Evolutionary conservation across 352 stramenopile species (phyloP).

Genomic region (Globisporangium splendens): DNA sequence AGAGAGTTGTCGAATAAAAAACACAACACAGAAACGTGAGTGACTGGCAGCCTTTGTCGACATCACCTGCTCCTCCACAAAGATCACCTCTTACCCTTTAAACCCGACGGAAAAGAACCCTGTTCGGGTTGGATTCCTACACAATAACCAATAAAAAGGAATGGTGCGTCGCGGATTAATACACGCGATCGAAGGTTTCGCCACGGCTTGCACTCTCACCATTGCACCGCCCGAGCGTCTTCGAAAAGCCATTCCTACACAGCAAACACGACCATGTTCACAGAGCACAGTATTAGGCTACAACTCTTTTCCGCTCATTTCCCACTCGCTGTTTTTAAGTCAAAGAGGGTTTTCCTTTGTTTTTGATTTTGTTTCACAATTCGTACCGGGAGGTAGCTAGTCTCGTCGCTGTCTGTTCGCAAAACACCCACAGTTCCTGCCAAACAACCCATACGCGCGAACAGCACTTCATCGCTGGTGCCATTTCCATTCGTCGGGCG

Average conservation of each 20-base stretch:
- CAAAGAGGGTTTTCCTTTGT: too few species aligned
- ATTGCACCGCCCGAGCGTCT: background rate
- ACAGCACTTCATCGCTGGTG: background rate
- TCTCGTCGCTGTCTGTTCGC: too few species aligned
- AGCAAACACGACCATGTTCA: background rate
- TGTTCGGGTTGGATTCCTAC: background rate
- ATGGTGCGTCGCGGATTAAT: background rate
- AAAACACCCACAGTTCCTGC: background rate
- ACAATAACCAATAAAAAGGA: background rate
- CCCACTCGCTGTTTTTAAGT: background rate
- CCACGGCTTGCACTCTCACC: background rate
- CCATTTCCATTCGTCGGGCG: slow-evolving; percentile 1
- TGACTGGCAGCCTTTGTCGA: background rate
- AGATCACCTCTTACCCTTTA: background rate
- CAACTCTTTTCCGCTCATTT: background rate
- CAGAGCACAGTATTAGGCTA: background rate
- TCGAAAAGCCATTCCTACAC: background rate
- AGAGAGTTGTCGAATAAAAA: too few species aligned
- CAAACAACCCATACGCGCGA: background rate
- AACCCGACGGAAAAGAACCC: background rate
- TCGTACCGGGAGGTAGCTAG: too few species aligned
- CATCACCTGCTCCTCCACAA: background rate
- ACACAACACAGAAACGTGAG: background rate
- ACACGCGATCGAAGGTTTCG: background rate
- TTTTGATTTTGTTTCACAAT: too few species aligned